Evolutionary conservation across 2,329 filamentous ascomycete genomes (phyloP).

Genomic region (Beauveria rudraprayagi): DNA sequence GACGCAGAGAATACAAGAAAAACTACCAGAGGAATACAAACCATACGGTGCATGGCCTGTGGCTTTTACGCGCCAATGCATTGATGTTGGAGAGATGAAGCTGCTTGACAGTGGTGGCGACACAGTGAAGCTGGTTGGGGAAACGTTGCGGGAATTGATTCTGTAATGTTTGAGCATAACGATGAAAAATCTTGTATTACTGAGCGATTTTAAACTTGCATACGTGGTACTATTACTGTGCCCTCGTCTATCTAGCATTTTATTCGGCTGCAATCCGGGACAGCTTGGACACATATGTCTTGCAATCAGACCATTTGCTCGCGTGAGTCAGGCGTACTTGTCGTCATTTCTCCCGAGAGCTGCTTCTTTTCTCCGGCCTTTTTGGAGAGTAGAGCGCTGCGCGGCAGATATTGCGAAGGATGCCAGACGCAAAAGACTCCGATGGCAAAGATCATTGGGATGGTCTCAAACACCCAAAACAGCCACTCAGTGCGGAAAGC

Average conservation of each 20-base stretch:
- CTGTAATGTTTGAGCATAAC: background rate
- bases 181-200: background rate
- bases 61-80: slow-evolving; percentile 17
- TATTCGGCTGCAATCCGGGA: background rate
- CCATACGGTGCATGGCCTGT: slow-evolving; percentile 27
- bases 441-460: slow-evolving; percentile 40
- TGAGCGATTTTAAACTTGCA: background rate
- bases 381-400: background rate
- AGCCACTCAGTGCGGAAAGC: slow-evolving; percentile 43
- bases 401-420: slow-evolving; percentile 32
- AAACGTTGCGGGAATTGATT: slow-evolving; percentile 4
- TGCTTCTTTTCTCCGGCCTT: background rate
- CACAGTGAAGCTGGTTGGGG: slow-evolving; percentile 13
- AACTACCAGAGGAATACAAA: slow-evolving; percentile 23
- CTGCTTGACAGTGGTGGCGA: slow-evolving; percentile 11
- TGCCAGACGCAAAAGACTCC: slow-evolving; percentile 41
- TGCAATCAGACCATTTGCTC: background rate
- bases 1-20: slow-evolving; percentile 27
- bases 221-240: no score
- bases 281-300: background rate
- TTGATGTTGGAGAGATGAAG: slow-evolving; percentile 1
- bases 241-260: background rate
- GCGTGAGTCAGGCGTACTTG: background rate
- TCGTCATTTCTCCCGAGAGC: background rate
- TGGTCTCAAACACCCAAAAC: slow-evolving; percentile 43